Base-by-base conservation (phyloP, 441 rosid genomes). In the Corymbia calophylla region DNA sequence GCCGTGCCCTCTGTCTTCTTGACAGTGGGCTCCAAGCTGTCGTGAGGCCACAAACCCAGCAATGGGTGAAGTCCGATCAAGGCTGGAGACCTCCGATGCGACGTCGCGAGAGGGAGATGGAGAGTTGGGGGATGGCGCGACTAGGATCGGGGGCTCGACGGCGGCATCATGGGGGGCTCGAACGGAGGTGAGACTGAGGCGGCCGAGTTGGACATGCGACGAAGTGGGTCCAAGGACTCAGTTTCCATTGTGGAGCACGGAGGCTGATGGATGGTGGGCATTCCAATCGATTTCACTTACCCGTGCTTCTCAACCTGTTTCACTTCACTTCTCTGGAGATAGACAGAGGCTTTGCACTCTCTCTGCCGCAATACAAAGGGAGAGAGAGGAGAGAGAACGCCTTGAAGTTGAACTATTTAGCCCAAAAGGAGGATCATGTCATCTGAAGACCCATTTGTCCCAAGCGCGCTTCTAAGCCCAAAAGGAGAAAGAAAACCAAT, bases 21-120 rank as follows among this genome's bases (percentile, higher is more conserved):
- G 44, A 39, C 44, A 39, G 44, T 39, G 44, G 53, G 53, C 53
- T 51, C 53, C 53, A 51, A 51, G 53, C 15, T 51, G 53, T 51
- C 53, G 53, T 51, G 53, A 51, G 53, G 6, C 53, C 16, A 5
- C 53, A 13, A 51, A 14, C 53, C 53, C 53, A 51, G 53, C 62
- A 0, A 58, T 10, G 7, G 64, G 3, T 14, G 27, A 58, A 10
- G n/a, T 58, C n/a, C 14, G 25, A 2, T 58, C 64, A 0, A 58
- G 64, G 64, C n/a, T 58, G 9, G 14, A 29, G 25, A 58, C 14
- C 64, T 58, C 64, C 2, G 29, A 58, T 58, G n/a, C 14, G 0
- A 58, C 12, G 15, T 58, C 64, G 0, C 11, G 64, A 58, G 64
- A 58, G 25, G n/a, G 64, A 58, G n/a, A 58, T 25, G 11, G 64